Evolutionary conservation across 1,284 basidiomycete species (phyloP).

Genomic region (Trichosporon ovoides): DNA sequence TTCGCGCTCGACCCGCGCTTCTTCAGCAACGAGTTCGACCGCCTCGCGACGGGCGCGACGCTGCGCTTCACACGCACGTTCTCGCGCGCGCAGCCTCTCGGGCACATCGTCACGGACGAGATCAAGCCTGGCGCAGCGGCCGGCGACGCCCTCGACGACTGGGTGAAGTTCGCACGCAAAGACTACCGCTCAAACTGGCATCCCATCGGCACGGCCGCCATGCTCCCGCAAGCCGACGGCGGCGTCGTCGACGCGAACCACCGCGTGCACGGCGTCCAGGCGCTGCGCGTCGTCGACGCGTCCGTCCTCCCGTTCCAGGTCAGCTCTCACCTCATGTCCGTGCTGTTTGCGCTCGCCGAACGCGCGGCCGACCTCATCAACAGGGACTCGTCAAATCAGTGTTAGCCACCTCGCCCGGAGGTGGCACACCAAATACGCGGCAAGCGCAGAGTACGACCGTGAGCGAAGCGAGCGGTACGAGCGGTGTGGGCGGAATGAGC

Average conservation of each 20-base stretch:
- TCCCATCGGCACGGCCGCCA: conserved; percentile 59
- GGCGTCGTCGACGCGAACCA: conserved; percentile 54
- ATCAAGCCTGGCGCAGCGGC: conserved; percentile 38
- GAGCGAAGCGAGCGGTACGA: no score
- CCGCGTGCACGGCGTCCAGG: conserved; percentile 45
- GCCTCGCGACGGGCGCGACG: conserved; percentile 24
- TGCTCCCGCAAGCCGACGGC: conserved; percentile 59
- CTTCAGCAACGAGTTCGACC: conserved; percentile 39
- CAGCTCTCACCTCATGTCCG: conserved; percentile 39
- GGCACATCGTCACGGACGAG: conserved; percentile 33
- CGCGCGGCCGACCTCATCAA: conserved; percentile 41
- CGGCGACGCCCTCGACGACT: conserved; percentile 34
- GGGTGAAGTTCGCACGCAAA: conserved; percentile 43
- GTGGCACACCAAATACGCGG: no score
- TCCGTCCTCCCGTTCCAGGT: conserved; percentile 52
- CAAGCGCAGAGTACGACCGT: no score
- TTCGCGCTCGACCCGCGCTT: conserved; percentile 45
- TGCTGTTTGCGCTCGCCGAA: conserved; percentile 42
- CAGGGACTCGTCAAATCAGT: conserved; percentile 14
- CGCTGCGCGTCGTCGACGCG: conserved; percentile 53
- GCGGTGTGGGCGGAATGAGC: no score
- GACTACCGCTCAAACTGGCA: conserved; percentile 41
- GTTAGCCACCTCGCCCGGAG: no score
- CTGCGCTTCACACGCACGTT: conserved; percentile 25
- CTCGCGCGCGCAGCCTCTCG: conserved; percentile 19